Evolutionary conservation across 1,284 basidiomycete genomes (phyloP), one percentile per base, ranked within the genome.

Genomic region (Boletus smithii): DNA sequence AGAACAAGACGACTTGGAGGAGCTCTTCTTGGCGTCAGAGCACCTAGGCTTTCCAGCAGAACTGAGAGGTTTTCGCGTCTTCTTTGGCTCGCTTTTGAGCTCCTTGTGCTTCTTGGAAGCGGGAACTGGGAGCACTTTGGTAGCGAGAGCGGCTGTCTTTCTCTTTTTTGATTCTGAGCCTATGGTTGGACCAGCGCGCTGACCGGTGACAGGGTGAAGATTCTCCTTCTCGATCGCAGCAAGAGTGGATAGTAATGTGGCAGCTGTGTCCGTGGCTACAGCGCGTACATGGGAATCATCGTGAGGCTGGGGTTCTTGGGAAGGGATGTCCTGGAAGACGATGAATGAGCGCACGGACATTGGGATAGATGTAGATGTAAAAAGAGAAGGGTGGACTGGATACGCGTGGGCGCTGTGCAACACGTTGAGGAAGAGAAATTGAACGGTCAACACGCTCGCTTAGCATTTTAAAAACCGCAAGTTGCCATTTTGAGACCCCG

Each of bases 151-250:
- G 32, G 49, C 59, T 56, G 79, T 80, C 67, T 84, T 86, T 50
- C 82, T 74, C 60, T 86, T 87, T 69, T 84, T 85, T 14, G 66
- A 64, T 20, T 68, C 63, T 30, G 60, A 62, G 17, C 59, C 63
- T 0, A 59, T 48, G 8, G 65, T 55, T n/a, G 72, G 57, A 29
- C 68, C 71, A 3, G 79, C 65, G 32, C 75, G 78, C 53, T 77
- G 73, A 9, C 86, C 86, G 6, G 87, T 88, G 53, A 83, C 50
- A 31, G 86, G 86, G 62, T 88, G 74, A 39, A 83, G 70, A 61
- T 89, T 89, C 67, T 89, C 86, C 72, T 89, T 89, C 70, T 88
- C 83, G 48, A 69, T 64, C 18, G 68, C 59, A 24, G 69, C 67
- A 24, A 69, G 62, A 0, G 70, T 62, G 34, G 66, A 64, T 44